Conservation (phyloP, 805 yeast species). For the Blastobotrys peoriensis region DNA sequence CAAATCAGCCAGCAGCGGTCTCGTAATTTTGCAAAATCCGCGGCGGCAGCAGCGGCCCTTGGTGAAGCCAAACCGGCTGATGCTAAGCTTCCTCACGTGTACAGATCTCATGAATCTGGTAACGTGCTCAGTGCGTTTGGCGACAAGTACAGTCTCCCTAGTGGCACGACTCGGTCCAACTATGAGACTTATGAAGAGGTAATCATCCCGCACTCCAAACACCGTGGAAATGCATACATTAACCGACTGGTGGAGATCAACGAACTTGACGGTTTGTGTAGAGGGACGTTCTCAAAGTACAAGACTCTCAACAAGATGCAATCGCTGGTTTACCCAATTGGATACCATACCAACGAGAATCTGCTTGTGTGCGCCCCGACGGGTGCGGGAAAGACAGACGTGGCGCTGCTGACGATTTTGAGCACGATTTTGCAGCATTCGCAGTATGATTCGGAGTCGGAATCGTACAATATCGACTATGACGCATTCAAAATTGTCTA, state of each 20-base stretch:
- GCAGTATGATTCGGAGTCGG: slow-evolving; percentile 39
- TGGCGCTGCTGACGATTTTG: slow-evolving; percentile 73
- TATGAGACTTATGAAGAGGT: slow-evolving; percentile 67
- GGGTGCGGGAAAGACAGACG: slow-evolving; percentile 97
- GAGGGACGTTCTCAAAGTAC: slow-evolving; percentile 77
- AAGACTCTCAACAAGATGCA: slow-evolving; percentile 79
- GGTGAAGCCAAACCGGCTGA: slow-evolving; percentile 30
- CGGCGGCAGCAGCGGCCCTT: slow-evolving; percentile 19
- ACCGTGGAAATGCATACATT: slow-evolving; percentile 26
- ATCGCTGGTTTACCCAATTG: slow-evolving; percentile 84
- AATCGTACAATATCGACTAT: slow-evolving; percentile 55
- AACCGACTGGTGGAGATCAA: slow-evolving; percentile 47
- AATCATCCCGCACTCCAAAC: slow-evolving; percentile 68
- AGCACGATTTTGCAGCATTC: slow-evolving; percentile 68
- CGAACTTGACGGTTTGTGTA: slow-evolving; percentile 71
- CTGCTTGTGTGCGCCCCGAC: slow-evolving; percentile 97
- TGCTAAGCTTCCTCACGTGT: slow-evolving; percentile 79
- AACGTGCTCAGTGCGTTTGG: slow-evolving; percentile 74
- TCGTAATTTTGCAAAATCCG: slow-evolving; percentile 19
- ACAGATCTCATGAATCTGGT: slow-evolving; percentile 59
- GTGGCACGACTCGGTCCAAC: slow-evolving; percentile 54
- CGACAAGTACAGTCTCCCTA: slow-evolving; percentile 70
- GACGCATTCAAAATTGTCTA: slow-evolving; percentile 87
- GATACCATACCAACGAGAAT: slow-evolving; percentile 87
- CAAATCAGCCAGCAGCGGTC: slow-evolving; percentile 19